phyloP scores from a whole-genome alignment of 2,329 filamentous ascomycete species.

The Trichoderma simmonsii region DNA sequence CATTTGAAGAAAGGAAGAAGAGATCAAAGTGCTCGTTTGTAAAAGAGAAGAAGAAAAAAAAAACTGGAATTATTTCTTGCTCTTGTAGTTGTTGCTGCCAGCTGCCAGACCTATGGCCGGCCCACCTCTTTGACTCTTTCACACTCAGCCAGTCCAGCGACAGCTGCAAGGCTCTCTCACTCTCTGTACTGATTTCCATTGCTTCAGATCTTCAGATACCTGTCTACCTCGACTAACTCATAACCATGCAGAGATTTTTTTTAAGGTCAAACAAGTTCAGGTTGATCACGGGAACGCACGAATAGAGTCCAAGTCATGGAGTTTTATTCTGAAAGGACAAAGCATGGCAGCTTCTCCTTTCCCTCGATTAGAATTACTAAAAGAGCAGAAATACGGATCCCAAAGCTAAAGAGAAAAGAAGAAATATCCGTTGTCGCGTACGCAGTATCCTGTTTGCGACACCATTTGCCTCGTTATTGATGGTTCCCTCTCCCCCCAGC shows the following conservation, averaged over 20 bases:
- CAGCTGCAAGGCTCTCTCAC: background rate
- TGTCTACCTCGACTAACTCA: too few relatives aligned
- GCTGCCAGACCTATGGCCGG: background rate
- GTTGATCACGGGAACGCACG: background rate
- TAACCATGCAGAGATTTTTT: background rate
- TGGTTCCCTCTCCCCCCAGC: background rate
- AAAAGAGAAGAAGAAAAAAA: background rate
- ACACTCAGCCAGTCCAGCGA: background rate
- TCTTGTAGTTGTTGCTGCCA: background rate
- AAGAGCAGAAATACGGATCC: constrained; percentile 3
- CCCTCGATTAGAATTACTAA: constrained; percentile 5
- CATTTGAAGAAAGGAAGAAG: background rate
- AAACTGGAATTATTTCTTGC: background rate
- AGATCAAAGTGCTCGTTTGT: background rate
- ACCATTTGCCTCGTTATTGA: background rate
- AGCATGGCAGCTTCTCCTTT: background rate
- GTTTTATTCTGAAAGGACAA: background rate
- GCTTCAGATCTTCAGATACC: background rate
- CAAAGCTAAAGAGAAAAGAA: background rate
- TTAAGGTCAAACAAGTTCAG: background rate
- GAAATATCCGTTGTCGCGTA: background rate
- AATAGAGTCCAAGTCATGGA: background rate
- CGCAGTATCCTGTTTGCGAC: constrained; percentile 16
- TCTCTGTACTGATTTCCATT: background rate
- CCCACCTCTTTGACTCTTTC: background rate